Evolutionary conservation across 2,329 filamentous ascomycete genomes (phyloP), one percentile per base, ranked within the genome.

Genomic region (Pyrenophora teres): DNA sequence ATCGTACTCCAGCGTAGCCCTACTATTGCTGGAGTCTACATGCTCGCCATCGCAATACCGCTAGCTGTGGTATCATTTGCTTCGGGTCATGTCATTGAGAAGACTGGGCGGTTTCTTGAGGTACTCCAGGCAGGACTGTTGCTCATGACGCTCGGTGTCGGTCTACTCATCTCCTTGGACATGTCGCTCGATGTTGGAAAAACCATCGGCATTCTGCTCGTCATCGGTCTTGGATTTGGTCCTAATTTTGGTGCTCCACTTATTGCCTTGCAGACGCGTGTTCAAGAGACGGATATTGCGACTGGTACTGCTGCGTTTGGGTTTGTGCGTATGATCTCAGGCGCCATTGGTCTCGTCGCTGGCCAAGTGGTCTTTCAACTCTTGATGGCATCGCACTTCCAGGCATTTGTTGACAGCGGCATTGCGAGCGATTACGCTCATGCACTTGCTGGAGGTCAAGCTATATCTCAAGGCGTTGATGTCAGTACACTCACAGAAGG

Each of bases 1-100:
- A 80, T 85, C 9, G 86, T 87, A 0, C 80, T 86, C 2, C 78
- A 79, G n/a, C 80, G 80, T 1, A 79, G 78, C 0, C 83, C 87
- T 0, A 75, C 87, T 33, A 75, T 77, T 9, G 86, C 84, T 0
- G 80, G 79, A 50, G 58, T 87, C 0, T 80, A 86, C 23, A 78
- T 88, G 37, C 76, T 90, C 1, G 85, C 87, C 0, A 79, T 86
- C 23, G 83, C 69, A 0, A 53, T 76, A 15, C 69, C 72, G 0
- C 76, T 80, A 42, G 78, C 81, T 1, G 46, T 75, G 4, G 65
- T 76, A 0, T 79, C 75, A n/a, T 74, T 83, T 15, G 41, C 71
- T 1, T 73, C 74, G 0, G 83, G 82, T 0, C 52, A 79, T 23
- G 62, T 77, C 56, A 78, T 80, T 30, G 71, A 75, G 40, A 76